A percentile compares a stretch with the other conserved stretches of the same genome.
Conservation (phyloP, 495 filamentous ascomycete species). For the Aspergillus biplanus region DNA sequence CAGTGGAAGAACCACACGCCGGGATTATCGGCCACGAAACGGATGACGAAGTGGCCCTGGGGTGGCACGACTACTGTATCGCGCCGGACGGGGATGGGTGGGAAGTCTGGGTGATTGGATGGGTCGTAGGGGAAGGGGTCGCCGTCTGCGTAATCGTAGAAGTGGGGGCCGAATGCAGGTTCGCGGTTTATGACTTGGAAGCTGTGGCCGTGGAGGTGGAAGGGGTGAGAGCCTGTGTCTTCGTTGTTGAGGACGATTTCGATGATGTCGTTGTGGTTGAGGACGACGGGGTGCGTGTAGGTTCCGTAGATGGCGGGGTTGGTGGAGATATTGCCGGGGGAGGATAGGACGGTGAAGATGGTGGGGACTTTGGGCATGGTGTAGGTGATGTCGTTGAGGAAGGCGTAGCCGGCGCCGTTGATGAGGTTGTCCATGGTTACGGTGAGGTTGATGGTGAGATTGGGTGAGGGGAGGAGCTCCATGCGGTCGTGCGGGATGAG, state of each 20-base stretch:
- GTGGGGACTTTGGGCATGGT: conserved; percentile 75
- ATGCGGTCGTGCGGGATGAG: conserved; percentile 57
- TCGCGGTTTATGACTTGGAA: conserved; percentile 70
- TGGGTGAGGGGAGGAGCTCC: conserved; percentile 33
- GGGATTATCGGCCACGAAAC: conserved; percentile 70
- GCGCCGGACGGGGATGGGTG: conserved; percentile 52
- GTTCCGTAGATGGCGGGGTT: conserved; percentile 72
- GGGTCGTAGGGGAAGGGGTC: conserved; percentile 47
- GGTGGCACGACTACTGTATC: conserved; percentile 61
- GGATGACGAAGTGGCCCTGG: conserved; percentile 62
- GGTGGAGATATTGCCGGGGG: conserved; percentile 62
- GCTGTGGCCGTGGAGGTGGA: conserved; percentile 86
- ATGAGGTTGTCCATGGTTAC: conserved; percentile 54
- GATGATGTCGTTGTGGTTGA: conserved; percentile 68
- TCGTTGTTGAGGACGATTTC: conserved; percentile 83
- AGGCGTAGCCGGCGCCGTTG: conserved; percentile 55
- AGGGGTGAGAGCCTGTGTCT: conserved; percentile 76
- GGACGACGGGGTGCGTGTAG: conserved; percentile 69
- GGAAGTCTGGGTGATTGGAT: conserved; percentile 40
- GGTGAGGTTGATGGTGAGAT: conserved; percentile 34
- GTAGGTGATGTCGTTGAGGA: conserved; percentile 83
- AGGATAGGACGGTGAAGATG: conserved; percentile 72
- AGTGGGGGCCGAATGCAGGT: conserved; percentile 45
- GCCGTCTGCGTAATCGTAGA: conserved; percentile 35
- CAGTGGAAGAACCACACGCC: conserved; percentile 65